phyloP scores from a whole-genome alignment of 2,329 filamentous ascomycete species.

The Trichoderma sp. region DNA sequence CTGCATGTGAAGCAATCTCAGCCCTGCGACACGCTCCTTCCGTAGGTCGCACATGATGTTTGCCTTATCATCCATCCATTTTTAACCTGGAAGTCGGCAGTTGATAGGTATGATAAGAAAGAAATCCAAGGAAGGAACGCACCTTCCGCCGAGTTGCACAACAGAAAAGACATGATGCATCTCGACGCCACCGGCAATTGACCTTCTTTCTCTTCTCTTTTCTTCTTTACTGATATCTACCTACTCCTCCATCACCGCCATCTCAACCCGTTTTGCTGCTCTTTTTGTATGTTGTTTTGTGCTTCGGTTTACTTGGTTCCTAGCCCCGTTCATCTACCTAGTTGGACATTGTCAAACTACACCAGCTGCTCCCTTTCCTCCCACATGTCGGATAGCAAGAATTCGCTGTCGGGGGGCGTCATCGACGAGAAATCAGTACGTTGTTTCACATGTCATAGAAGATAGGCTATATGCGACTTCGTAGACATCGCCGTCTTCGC shows the following conservation, averaged over 20 bases:
- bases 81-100: too few relatives aligned
- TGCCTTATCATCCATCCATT: too few relatives aligned
- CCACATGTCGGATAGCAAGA: not conserved
- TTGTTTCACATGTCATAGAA: not conserved
- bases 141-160: not conserved
- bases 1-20: too few relatives aligned
- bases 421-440: conserved; percentile 3
- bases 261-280: not conserved
- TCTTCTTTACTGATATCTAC: not conserved
- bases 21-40: too few relatives aligned
- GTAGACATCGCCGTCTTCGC: too few relatives aligned
- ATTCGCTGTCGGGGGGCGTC: not conserved
- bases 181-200: not conserved
- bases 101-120: not conserved
- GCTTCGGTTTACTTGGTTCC: too few relatives aligned
- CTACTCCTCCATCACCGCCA: not conserved
- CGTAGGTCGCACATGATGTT: too few relatives aligned
- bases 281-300: not conserved
- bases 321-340: too few relatives aligned
- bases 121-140: too few relatives aligned
- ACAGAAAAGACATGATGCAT: not conserved
- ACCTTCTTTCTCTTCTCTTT: not conserved
- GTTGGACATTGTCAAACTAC: too few relatives aligned
- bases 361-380: not conserved
- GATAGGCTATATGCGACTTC: too few relatives aligned